Conservation (phyloP, 768 basidiomycete genomes). For the Leccinum incarnatum region DNA sequence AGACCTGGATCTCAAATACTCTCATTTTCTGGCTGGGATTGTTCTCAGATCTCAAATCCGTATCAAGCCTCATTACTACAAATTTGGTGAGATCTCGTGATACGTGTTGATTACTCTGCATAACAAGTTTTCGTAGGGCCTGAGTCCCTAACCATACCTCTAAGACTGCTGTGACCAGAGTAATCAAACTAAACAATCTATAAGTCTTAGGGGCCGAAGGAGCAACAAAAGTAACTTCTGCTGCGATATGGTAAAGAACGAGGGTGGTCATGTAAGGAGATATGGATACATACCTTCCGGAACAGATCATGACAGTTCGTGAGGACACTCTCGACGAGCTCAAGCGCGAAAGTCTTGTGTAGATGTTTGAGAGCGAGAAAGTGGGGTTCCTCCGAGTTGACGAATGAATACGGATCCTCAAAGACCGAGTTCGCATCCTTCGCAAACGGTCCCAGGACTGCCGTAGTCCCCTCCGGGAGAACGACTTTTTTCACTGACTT, state of each 20-base stretch:
- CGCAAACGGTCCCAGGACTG: conserved; percentile 68
- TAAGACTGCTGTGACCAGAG: too few species aligned
- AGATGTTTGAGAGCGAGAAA: conserved; percentile 81
- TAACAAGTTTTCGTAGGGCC: too few species aligned
- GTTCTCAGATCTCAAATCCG: too few species aligned
- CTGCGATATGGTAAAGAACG: conserved; percentile 37
- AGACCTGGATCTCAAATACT: too few species aligned
- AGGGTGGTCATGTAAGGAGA: not conserved
- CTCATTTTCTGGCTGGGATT: too few species aligned
- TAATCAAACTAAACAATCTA: too few species aligned
- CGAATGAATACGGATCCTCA: conserved; percentile 87
- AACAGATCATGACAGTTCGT: conserved; percentile 88
- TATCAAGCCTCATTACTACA: too few species aligned
- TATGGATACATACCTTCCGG: conserved; percentile 49
- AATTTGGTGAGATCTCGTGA: too few species aligned
- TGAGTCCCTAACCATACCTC: too few species aligned
- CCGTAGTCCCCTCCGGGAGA: conserved; percentile 68
- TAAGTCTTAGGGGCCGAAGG: conserved; percentile 32
- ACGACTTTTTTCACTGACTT: conserved; percentile 46
- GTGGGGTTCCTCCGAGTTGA: conserved; percentile 73
- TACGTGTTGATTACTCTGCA: too few species aligned
- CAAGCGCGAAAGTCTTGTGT: conserved; percentile 91
- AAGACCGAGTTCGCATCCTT: conserved; percentile 86
- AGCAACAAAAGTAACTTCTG: conserved; percentile 81
- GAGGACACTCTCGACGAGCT: conserved; percentile 85